phyloP scores from a whole-genome alignment of 2,329 filamentous ascomycete species.

The Pyrenophora teres region DNA sequence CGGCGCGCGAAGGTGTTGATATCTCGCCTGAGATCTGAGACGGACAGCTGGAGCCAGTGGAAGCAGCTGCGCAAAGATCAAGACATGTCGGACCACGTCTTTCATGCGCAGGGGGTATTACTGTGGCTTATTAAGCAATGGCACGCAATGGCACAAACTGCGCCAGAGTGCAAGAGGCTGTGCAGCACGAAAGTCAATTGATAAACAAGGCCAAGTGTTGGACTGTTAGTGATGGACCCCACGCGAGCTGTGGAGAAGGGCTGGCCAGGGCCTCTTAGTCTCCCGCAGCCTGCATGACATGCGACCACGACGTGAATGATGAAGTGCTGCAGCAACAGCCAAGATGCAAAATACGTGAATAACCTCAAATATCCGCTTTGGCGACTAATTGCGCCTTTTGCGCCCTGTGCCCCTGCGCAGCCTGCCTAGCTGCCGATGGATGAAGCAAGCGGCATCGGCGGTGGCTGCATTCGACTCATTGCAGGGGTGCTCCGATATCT shows the following conservation, averaged over 20 bases:
- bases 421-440: neutral
- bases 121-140: neutral
- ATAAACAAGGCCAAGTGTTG: slow-evolving; percentile 11
- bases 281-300: slow-evolving; percentile 24
- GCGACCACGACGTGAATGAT: slow-evolving; percentile 9
- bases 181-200: neutral
- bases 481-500: slow-evolving; percentile 16
- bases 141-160: slow-evolving; percentile 1
- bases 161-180: neutral
- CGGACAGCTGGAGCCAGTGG: slow-evolving; percentile 22
- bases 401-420: no score
- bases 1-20: slow-evolving; percentile 15
- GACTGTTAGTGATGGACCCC: slow-evolving; percentile 6
- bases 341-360: slow-evolving; percentile 22
- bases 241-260: slow-evolving; percentile 24
- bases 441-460: slow-evolving; percentile 22
- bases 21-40: slow-evolving; percentile 23
- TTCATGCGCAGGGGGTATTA: neutral
- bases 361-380: slow-evolving; percentile 34
- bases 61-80: slow-evolving; percentile 16
- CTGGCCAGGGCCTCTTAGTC: slow-evolving; percentile 11
- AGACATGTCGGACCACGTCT: slow-evolving; percentile 14
- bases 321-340: slow-evolving; percentile 2
- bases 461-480: slow-evolving; percentile 12
- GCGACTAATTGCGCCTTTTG: slow-evolving; percentile 26